Evolutionary conservation across 2,329 filamentous ascomycete genomes (phyloP).

Genomic region (Penicillium hordei): DNA sequence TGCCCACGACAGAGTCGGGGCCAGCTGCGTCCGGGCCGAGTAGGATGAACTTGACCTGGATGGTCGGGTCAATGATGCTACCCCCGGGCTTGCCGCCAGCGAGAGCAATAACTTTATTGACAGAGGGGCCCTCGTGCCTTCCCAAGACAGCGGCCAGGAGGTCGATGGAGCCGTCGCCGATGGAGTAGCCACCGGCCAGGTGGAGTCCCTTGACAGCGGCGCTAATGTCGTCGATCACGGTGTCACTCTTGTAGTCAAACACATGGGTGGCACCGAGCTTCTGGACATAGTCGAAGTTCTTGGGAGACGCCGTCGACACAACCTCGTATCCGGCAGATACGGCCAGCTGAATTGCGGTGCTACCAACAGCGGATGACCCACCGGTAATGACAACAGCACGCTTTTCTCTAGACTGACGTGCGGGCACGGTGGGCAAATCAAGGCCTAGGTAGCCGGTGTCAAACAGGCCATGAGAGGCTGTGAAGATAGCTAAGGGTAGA

Average conservation of each 20-base stretch:
- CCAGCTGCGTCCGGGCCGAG: not conserved
- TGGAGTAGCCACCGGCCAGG: not conserved
- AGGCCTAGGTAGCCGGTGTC: slow-evolving; percentile 18
- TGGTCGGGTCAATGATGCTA: not conserved
- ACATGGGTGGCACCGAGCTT: slow-evolving; percentile 46
- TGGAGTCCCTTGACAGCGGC: slow-evolving; percentile 13
- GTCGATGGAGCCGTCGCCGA: not conserved
- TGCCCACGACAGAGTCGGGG: not conserved
- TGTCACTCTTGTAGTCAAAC: slow-evolving; percentile 45
- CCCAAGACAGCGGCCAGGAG: not conserved
- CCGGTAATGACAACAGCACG: slow-evolving; percentile 50
- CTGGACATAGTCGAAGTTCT: slow-evolving; percentile 48
- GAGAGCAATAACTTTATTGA: not conserved
- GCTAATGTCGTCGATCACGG: slow-evolving; percentile 15
- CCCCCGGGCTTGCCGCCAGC: not conserved
- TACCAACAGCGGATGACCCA: slow-evolving; percentile 51
- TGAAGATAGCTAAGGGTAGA: slow-evolving; percentile 36
- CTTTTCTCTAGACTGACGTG: slow-evolving; percentile 17
- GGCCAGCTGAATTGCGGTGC: slow-evolving; percentile 47
- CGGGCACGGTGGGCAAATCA: slow-evolving; percentile 11
- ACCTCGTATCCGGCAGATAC: slow-evolving; percentile 44
- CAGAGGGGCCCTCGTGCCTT: not conserved
- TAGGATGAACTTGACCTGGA: not conserved
- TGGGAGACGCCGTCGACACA: slow-evolving; percentile 39
- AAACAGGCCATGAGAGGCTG: slow-evolving; percentile 36